A percentile compares a stretch with the other conserved stretches of the same genome.
These are phyloP conservation scores for Arachis stenosperma DNA, from an alignment of 306 rosid genomes.

Conservation along the genomic window DNA sequence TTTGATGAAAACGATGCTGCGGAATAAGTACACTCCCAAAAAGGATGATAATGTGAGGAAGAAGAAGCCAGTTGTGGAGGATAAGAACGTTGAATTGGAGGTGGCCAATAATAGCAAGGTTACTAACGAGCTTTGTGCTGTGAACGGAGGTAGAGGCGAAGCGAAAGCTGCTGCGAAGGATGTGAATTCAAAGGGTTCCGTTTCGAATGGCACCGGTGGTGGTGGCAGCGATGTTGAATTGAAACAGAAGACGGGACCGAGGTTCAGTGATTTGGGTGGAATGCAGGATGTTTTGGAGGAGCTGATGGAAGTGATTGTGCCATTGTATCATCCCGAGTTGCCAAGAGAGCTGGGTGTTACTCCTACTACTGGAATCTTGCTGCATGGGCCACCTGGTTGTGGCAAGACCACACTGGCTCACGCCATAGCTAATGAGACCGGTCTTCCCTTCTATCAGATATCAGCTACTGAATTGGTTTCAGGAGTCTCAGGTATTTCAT, in stretches of 20 bases:
- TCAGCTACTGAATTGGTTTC: constrained; percentile 78
- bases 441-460: constrained; percentile 69
- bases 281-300: constrained; percentile 65
- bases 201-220: neutral
- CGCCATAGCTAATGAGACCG: constrained; percentile 86
- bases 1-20: constrained; percentile 62
- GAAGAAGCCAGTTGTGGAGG: constrained; percentile 37
- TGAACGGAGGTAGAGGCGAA: constrained; percentile 30
- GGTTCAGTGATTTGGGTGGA: constrained; percentile 76
- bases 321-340: constrained; percentile 59
- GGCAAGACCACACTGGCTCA: constrained; percentile 88
- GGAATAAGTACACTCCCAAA: constrained; percentile 44
- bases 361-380: constrained; percentile 69
- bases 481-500: constrained; percentile 55
- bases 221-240: constrained; percentile 41
- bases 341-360: constrained; percentile 56
- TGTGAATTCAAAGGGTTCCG: constrained; percentile 26
- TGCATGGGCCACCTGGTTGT: constrained; percentile 91
- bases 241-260: constrained; percentile 59
- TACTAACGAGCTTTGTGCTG: neutral
- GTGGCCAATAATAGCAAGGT: constrained; percentile 33
- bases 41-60: constrained; percentile 1
- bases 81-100: constrained; percentile 68
- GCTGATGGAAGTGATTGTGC: constrained; percentile 64
- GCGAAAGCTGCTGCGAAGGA: constrained; percentile 30